Evolutionary conservation across 2,329 filamentous ascomycete genomes (phyloP), one percentile per base, ranked within the genome.

Genomic region (Fusarium buharicum): DNA sequence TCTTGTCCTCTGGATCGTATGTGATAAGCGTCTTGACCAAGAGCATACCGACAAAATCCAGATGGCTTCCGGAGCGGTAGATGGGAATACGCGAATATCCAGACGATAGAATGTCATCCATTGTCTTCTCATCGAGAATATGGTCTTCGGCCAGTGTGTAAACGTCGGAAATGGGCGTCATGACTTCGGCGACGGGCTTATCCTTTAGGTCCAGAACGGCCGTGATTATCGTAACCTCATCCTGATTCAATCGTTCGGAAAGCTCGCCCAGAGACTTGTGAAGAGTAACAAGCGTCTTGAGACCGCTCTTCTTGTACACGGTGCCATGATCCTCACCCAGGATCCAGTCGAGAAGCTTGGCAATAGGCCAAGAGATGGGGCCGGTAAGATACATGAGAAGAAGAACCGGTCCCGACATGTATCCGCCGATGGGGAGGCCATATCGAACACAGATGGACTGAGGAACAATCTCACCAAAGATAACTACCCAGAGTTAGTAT

Each of bases 21-120:
- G 95, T 98, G 72, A 99, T 99, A 59, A 99, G 85, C 72, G 98
- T 98, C 81, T 99, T 99, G 75, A 99, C 95, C 10, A 99, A 81
- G 7, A 99, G 86, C 94, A 99, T 99, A 63, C 95, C 95, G 27
- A 98, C 90, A 76, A 97, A 99, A 74, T 99, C 94, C 53, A 86
- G 86, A 1, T 86, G 82, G 70, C 93, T 96, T 55, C 92, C 90
- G 0, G 92, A 88, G 34, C 92, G 89, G 73, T 97, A 91, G 56
- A 99, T 96, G 3, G 95, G 95, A 65, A 99, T 98, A 57, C 95
- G 85, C 12, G 95, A 98, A 76, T 98, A 99, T 40, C 95, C 95
- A 43, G 93, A 93, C 1, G 92, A 93, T 8, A 98, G 83, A 53
- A 99, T 97, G 59, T 87, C 86, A 75, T 98, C 92, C 90, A 98